These are phyloP conservation scores for Geotrichum bryndzae DNA, from an alignment of 1,139 yeast species.

Conservation along the genomic window DNA sequence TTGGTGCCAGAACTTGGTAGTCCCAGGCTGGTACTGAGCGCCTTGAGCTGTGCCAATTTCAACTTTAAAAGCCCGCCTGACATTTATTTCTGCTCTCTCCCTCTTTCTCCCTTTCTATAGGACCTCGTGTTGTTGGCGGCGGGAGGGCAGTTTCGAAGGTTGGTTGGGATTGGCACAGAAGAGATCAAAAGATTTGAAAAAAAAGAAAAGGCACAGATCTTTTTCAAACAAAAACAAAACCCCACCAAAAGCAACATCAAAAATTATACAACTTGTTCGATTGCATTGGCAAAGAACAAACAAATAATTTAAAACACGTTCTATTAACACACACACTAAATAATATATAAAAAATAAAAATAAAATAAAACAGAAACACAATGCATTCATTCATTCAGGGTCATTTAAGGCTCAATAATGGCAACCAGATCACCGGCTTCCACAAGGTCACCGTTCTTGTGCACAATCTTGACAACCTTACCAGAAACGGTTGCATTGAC, in stretches of 20 bases:
- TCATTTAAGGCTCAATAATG: constrained; percentile 44
- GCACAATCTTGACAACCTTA: constrained; percentile 68
- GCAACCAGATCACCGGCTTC: constrained; percentile 93
- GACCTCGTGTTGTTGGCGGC: no score
- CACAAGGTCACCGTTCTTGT: constrained; percentile 84
- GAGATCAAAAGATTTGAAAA: no score
- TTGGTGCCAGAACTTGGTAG: constrained; percentile 1
- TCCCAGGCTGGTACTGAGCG: constrained; percentile 1
- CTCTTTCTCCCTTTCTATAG: not conserved
- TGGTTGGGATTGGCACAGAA: no score
- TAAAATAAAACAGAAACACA: not conserved
- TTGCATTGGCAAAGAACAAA: not conserved
- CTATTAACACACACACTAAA: not conserved
- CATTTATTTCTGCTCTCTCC: not conserved
- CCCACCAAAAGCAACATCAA: not conserved
- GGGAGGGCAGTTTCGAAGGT: no score
- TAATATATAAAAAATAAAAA: not conserved
- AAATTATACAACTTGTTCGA: not conserved
- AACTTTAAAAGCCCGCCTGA: not conserved
- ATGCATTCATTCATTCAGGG: not conserved
- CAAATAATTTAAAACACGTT: not conserved
- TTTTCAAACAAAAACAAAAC: no score
- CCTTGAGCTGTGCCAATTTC: constrained; percentile 7
- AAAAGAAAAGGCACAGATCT: not conserved
- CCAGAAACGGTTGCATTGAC: constrained; percentile 71